phyloP scores from a whole-genome alignment of 208 protist species.

The Herpetomonas tarakana region DNA sequence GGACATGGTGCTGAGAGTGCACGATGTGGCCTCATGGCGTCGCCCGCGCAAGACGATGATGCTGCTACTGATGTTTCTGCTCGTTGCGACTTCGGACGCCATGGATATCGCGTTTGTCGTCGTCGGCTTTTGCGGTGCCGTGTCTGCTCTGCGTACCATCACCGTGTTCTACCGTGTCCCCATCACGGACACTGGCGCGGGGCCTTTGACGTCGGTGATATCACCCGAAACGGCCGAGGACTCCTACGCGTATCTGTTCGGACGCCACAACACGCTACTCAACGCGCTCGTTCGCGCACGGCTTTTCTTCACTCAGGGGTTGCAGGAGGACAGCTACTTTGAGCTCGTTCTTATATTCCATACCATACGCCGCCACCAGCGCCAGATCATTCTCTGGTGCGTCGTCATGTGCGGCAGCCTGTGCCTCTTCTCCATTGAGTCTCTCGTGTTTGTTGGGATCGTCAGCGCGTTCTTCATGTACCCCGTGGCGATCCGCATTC shows the following conservation, averaged over 20 bases:
- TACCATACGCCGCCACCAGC: slow-evolving; percentile 28
- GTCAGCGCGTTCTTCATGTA: slow-evolving; percentile 43
- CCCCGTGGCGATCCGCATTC: slow-evolving; percentile 44
- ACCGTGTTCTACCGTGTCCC: slow-evolving; percentile 53
- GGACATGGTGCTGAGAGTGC: slow-evolving; percentile 44
- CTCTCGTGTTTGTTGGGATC: slow-evolving; percentile 30
- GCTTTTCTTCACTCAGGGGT: slow-evolving; percentile 73
- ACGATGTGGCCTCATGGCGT: slow-evolving; percentile 65
- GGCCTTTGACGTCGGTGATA: slow-evolving; percentile 19
- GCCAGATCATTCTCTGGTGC: slow-evolving; percentile 18
- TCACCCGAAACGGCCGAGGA: slow-evolving; percentile 5
- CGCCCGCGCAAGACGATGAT: slow-evolving; percentile 50
- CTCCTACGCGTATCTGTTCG: slow-evolving; percentile 63
- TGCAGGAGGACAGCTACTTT: slow-evolving; percentile 79
- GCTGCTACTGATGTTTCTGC: slow-evolving; percentile 39
- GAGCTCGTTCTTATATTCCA: slow-evolving; percentile 68
- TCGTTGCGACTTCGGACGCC: slow-evolving; percentile 48
- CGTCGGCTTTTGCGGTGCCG: slow-evolving; percentile 23
- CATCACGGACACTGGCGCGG: slow-evolving; percentile 13
- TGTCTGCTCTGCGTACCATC: slow-evolving; percentile 42
- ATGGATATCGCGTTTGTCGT: slow-evolving; percentile 50
- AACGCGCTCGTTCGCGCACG: slow-evolving; percentile 72
- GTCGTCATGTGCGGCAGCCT: slow-evolving; percentile 18
- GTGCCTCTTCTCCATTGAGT: slow-evolving; percentile 45
- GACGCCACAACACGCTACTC: slow-evolving; percentile 52